Conservation (phyloP, 2,329 filamentous ascomycete genomes). For the Fusarium sp. region DNA sequence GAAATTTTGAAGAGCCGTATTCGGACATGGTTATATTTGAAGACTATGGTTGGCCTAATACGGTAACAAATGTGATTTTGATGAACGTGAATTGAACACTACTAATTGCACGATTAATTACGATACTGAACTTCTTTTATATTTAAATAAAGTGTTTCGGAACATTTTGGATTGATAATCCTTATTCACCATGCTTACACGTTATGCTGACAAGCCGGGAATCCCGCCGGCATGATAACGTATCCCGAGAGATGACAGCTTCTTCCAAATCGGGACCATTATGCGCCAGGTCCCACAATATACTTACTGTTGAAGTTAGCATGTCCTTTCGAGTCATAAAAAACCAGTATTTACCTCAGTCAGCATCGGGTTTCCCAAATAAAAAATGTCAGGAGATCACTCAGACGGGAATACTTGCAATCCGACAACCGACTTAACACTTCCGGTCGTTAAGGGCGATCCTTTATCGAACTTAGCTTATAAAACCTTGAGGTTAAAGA, state of each 20-base stretch:
- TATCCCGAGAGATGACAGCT: not conserved
- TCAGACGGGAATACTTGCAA: not conserved
- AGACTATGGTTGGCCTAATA: accelerated
- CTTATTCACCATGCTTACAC: not conserved
- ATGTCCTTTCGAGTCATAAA: not conserved
- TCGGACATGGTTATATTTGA: not conserved
- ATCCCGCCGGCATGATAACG: conserved; percentile 1
- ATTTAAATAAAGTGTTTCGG: accelerated
- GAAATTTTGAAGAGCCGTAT: not conserved
- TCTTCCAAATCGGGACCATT: not conserved
- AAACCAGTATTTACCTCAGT: not conserved
- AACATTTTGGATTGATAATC: not conserved
- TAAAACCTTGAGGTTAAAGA: too few species aligned
- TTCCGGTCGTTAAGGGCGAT: too few species aligned
- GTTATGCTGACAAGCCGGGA: not conserved
- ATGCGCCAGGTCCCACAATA: not conserved
- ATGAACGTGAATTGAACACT: accelerated
- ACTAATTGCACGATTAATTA: accelerated
- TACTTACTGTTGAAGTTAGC: accelerated
- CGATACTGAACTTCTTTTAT: not conserved
- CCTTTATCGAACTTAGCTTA: too few species aligned
- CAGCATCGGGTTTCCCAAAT: not conserved
- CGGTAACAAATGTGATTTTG: not conserved
- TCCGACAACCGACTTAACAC: too few species aligned
- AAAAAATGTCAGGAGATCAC: not conserved